A percentile compares a stretch with the other conserved stretches of the same genome.
phyloP scores from a whole-genome alignment of 1,284 basidiomycete genomes.

The Megacollybia platyphylla region DNA sequence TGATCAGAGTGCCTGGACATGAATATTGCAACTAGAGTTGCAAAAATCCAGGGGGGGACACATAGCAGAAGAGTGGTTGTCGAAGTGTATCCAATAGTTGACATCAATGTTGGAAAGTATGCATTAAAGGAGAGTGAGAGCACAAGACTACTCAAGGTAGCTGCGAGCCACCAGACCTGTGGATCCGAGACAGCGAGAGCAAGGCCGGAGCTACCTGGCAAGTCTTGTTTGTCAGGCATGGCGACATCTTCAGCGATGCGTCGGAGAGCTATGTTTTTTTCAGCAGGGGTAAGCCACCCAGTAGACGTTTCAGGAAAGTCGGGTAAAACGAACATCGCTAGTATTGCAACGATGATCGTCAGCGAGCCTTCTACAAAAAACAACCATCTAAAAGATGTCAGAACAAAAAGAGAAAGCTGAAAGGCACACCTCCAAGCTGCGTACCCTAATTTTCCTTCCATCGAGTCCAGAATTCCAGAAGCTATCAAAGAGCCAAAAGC shows the following conservation, averaged over 20 bases:
- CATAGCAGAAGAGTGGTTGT: slow-evolving; percentile 62
- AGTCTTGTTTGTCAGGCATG: slow-evolving; percentile 27
- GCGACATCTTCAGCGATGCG: slow-evolving; percentile 67
- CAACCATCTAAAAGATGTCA: slow-evolving; percentile 32
- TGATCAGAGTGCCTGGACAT: slow-evolving; percentile 64
- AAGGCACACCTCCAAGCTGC: slow-evolving; percentile 49
- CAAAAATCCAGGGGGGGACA: slow-evolving; percentile 68
- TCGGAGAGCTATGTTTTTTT: slow-evolving; percentile 52
- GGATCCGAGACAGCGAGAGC: slow-evolving; percentile 50
- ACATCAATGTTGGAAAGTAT: slow-evolving; percentile 55
- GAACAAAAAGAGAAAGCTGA: slow-evolving; percentile 14
- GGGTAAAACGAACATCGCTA: slow-evolving; percentile 59
- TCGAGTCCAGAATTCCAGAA: slow-evolving; percentile 54
- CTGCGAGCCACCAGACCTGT: slow-evolving; percentile 65
- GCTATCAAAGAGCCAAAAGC: slow-evolving; percentile 78
- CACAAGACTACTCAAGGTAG: slow-evolving; percentile 33
- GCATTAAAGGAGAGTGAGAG: slow-evolving; percentile 50
- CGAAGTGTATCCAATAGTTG: slow-evolving; percentile 55
- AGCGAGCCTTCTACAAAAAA: slow-evolving; percentile 67
- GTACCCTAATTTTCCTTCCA: slow-evolving; percentile 60
- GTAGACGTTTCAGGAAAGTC: slow-evolving; percentile 57
- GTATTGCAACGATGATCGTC: slow-evolving; percentile 49
- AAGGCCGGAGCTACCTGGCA: slow-evolving; percentile 30
- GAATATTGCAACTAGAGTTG: slow-evolving; percentile 37
- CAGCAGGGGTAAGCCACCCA: slow-evolving; percentile 46